Percentiles rank a stretch among this genome's conserved stretches.
These are phyloP conservation scores for Psilocybe cubensis DNA, from an alignment of 768 basidiomycete genomes.

Conservation along the genomic window DNA sequence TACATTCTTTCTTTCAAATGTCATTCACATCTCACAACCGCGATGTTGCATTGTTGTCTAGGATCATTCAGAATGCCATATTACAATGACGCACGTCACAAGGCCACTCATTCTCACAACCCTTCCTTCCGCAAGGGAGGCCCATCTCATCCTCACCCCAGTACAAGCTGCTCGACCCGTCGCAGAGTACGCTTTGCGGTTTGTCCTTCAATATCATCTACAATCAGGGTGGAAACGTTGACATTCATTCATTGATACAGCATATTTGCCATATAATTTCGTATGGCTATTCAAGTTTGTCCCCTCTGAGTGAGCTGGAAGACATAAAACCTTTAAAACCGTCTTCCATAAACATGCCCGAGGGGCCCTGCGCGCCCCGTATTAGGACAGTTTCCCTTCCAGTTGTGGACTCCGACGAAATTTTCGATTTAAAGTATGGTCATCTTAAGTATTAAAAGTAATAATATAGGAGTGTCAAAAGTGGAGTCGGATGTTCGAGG, in stretches of 20 bases:
- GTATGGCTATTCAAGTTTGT: neutral
- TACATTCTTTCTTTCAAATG: neutral
- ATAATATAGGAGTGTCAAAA: too few species aligned
- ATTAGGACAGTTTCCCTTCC: neutral
- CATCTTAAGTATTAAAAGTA: too few species aligned
- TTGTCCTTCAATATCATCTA: neutral
- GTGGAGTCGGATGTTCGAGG: too few species aligned
- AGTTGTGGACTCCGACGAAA: neutral
- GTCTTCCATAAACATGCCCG: neutral
- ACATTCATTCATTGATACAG: neutral
- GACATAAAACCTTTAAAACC: neutral
- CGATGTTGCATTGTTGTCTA: neutral
- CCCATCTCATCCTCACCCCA: neutral
- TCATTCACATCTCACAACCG: neutral
- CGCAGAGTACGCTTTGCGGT: neutral
- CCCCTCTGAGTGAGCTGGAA: neutral
- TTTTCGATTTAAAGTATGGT: neutral
- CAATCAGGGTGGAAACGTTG: neutral
- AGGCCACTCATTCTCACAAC: too few species aligned
- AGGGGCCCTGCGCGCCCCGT: neutral
- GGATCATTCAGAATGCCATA: neutral
- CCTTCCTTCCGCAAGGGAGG: too few species aligned
- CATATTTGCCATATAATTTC: neutral
- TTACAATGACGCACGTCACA: neutral
- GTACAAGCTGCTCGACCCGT: neutral